phyloP scores from a whole-genome alignment of 140 eudicot species.

The Flaveria floridana region DNA sequence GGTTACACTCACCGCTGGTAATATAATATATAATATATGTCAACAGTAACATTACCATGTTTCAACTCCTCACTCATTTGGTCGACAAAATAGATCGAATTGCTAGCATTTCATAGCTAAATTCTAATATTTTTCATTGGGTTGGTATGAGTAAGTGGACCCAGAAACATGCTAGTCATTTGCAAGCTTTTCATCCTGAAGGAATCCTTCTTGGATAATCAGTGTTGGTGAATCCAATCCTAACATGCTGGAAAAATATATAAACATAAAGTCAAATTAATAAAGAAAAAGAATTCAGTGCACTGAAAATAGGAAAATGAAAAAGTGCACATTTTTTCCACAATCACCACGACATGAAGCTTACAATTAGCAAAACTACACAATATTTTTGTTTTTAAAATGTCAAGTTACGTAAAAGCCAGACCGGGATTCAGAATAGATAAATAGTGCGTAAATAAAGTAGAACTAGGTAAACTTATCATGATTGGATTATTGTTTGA shows the following conservation, averaged over 20 bases:
- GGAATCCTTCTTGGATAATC: conserved; percentile 90
- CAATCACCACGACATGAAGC: conserved; percentile 98
- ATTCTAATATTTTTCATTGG: conserved; percentile 22
- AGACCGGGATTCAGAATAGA: neutral
- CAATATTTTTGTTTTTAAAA: conserved; percentile 11
- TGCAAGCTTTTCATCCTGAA: conserved; percentile 49
- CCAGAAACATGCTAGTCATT: conserved; percentile 36
- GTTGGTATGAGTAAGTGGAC: conserved; percentile 27
- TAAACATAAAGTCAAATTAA: conserved; percentile 15
- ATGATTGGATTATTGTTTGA: neutral
- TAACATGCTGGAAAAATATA: conserved; percentile 51
- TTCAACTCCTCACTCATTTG: conserved; percentile 18
- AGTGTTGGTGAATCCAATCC: conserved; percentile 64
- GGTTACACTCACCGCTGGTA: no score
- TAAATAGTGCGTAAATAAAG: neutral
- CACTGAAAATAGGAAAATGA: conserved; percentile 2
- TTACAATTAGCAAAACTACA: conserved; percentile 89
- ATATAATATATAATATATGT: conserved; percentile 32
- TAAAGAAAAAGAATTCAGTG: neutral
- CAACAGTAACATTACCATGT: conserved; percentile 35
- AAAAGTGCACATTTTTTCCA: conserved; percentile 50
- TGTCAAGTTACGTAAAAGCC: neutral
- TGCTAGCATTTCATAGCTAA: neutral
- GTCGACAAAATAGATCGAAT: neutral
- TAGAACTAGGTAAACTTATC: neutral